Evolutionary conservation across 768 basidiomycete genomes (phyloP).

Genomic region (Mycena filopes): DNA sequence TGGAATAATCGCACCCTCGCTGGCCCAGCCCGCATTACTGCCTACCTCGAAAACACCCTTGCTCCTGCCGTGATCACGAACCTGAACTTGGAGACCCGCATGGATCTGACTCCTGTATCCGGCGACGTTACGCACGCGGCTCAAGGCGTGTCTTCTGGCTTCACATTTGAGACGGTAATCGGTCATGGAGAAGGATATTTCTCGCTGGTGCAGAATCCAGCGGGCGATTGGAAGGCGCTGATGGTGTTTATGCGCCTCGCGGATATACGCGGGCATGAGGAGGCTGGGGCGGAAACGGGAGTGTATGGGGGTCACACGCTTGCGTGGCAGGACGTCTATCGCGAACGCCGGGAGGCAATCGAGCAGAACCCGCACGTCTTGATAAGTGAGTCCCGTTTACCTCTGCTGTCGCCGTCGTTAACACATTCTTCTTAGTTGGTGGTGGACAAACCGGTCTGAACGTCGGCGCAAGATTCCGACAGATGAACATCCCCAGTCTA

Average conservation of each 20-base stretch:
- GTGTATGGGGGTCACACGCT: conserved; percentile 50
- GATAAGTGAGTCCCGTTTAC: conserved; percentile 3
- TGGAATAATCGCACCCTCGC: conserved; percentile 54
- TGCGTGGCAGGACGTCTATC: conserved; percentile 48
- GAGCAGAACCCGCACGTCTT: conserved; percentile 50
- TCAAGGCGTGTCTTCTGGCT: conserved; percentile 46
- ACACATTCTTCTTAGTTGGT: conserved; percentile 46
- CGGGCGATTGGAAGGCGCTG: conserved; percentile 47
- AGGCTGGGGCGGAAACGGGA: conserved; percentile 31
- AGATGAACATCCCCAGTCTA: conserved; percentile 51
- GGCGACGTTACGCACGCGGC: conserved; percentile 5
- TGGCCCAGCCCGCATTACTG: conserved; percentile 35
- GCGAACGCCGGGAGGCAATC: conserved; percentile 46
- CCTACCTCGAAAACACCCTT: conserved; percentile 43
- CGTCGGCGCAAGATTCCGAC: conserved; percentile 52
- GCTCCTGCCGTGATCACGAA: conserved; percentile 37
- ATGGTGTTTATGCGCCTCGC: conserved; percentile 45
- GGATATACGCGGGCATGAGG: conserved; percentile 50
- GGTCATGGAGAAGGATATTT: conserved; percentile 47
- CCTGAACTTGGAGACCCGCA: conserved; percentile 39
- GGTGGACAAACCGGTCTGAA: conserved; percentile 54
- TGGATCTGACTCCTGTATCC: not conserved
- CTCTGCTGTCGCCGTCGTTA: not conserved
- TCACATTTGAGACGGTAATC: conserved; percentile 48
- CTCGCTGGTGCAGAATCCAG: conserved; percentile 40